Percentiles rank a stretch among this genome's conserved stretches.
Conservation (phyloP, 768 basidiomycete species). For the Vararia minispora region DNA sequence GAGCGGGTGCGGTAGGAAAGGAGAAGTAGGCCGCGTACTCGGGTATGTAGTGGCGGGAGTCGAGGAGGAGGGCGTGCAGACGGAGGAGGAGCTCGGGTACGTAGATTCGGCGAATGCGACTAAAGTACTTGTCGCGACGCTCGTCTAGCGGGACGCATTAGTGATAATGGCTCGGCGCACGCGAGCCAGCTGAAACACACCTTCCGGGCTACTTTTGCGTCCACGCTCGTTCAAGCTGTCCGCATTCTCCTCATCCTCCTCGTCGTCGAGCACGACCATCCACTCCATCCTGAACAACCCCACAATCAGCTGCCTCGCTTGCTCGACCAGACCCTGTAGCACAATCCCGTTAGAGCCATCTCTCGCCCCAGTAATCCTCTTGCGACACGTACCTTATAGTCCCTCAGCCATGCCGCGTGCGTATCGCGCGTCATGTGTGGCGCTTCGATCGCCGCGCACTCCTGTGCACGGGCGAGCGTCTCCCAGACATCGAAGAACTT, state of each 20-base stretch:
- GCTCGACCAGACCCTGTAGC: conserved; percentile 45
- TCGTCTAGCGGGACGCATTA: conserved; percentile 27
- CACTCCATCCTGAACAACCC: conserved; percentile 71
- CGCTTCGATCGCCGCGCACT: conserved; percentile 46
- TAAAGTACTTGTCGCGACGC: conserved; percentile 52
- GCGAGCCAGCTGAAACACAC: not conserved
- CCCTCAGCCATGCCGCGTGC: conserved; percentile 46
- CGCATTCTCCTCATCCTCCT: conserved; percentile 15
- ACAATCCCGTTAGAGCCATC: no score
- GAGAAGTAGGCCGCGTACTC: conserved; percentile 37
- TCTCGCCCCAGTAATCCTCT: no score
- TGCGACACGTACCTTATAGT: conserved; percentile 46
- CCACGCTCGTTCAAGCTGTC: conserved; percentile 3
- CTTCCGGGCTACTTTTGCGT: not conserved
- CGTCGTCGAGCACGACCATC: conserved; percentile 51
- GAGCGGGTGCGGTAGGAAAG: not conserved
- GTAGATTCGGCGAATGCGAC: conserved; percentile 79
- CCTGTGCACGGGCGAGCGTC: conserved; percentile 46
- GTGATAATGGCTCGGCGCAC: not conserved
- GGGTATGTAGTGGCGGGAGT: conserved; percentile 52
- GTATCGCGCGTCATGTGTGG: conserved; percentile 49
- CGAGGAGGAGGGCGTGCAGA: conserved; percentile 61
- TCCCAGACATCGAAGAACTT: conserved; percentile 76
- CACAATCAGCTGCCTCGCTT: conserved; percentile 50
- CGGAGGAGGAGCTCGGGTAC: conserved; percentile 85